Evolutionary conservation across 176 grass and related monocot genomes (phyloP).

Genomic region (Bonia amplexicaulis): DNA sequence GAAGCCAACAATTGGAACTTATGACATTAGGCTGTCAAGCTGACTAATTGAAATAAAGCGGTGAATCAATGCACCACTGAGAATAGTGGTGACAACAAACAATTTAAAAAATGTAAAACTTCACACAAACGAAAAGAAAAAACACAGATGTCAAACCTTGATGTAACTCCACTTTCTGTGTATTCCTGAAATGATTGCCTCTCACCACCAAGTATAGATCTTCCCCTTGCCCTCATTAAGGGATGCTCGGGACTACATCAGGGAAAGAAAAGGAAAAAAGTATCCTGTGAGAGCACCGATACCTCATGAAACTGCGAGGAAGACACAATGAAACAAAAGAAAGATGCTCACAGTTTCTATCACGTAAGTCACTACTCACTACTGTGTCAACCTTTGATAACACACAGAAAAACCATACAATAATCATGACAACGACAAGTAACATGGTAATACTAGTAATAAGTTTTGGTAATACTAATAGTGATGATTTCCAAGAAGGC

Average conservation of each 20-base stretch:
- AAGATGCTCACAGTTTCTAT: slow-evolving; percentile 15
- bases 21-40: background rate
- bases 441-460: background rate
- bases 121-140: background rate
- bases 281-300: background rate
- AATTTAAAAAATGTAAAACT: slow-evolving; percentile 14
- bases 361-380: slow-evolving; percentile 3
- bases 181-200: slow-evolving; percentile 70
- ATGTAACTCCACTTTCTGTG: slow-evolving; percentile 63
- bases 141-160: slow-evolving; percentile 52
- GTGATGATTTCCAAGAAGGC: slow-evolving; percentile 8
- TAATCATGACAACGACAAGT: background rate
- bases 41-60: background rate
- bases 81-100: slow-evolving; percentile 7
- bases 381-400: slow-evolving; percentile 3
- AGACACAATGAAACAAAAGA: slow-evolving; percentile 16
- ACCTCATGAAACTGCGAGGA: background rate
- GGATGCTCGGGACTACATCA: slow-evolving; percentile 82
- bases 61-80: background rate
- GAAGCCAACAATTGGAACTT: background rate
- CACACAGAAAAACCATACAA: background rate
- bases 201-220: slow-evolving; percentile 92
- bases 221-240: slow-evolving; percentile 67
- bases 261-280: slow-evolving; percentile 28
- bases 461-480: slow-evolving; percentile 10